A percentile compares a stretch with the other conserved stretches of the same genome.
Conservation (phyloP, 148 eudicot genomes). For the Vaccinium myrtillus region DNA sequence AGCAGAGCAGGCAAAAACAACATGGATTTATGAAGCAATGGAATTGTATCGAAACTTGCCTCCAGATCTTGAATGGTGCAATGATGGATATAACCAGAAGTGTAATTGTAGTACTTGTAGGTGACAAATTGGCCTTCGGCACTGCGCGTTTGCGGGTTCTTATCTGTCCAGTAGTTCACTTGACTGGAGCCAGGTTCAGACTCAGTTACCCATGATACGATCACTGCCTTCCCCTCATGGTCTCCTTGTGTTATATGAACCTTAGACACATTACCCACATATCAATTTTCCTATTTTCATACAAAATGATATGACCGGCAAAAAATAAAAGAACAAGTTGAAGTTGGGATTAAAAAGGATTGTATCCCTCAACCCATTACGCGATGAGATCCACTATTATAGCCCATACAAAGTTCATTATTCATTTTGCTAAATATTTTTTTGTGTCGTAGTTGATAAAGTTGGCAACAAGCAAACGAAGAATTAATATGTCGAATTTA, state of each 20-base stretch:
- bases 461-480: not conserved
- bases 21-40: not conserved
- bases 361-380: not conserved
- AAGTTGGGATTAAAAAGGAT: not conserved
- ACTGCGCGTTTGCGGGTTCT: conserved; percentile 21
- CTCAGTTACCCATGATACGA: conserved; percentile 67
- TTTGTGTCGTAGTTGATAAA: not conserved
- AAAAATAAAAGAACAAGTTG: not conserved
- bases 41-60: conserved; percentile 21
- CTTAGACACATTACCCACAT: conserved; percentile 23
- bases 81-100: conserved; percentile 62
- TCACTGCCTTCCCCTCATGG: conserved; percentile 49
- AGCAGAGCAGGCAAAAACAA: not conserved
- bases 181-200: conserved; percentile 31
- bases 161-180: conserved; percentile 49
- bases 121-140: conserved; percentile 24
- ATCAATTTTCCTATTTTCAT: not conserved
- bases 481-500: not conserved
- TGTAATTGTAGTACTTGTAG: conserved; percentile 47
- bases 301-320: not conserved
- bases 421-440: not conserved
- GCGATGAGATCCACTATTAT: not conserved
- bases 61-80: conserved; percentile 33
- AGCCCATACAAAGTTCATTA: not conserved
- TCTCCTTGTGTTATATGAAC: conserved; percentile 78